Conservation (phyloP, 2,329 filamentous ascomycete species). For the Cladosporium sp. region DNA sequence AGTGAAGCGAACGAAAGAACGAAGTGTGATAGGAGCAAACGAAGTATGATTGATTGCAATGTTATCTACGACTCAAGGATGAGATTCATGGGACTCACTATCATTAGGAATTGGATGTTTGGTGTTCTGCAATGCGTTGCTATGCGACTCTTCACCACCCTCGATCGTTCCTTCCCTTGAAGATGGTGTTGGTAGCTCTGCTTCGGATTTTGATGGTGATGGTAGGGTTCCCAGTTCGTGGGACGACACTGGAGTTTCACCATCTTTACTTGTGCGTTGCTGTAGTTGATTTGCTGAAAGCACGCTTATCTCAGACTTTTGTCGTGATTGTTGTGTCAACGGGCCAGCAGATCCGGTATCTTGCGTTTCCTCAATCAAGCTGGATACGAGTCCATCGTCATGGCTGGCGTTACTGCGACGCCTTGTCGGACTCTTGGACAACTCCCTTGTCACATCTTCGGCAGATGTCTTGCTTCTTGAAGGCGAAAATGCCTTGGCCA, state of each 20-base stretch:
- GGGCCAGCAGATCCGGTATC: background rate
- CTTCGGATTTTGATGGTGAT: background rate
- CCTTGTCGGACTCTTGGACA: background rate
- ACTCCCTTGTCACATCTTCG: background rate
- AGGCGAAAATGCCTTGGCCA: background rate
- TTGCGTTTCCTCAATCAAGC: background rate
- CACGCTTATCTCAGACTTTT: background rate
- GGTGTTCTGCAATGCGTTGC: background rate
- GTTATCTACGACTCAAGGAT: constrained; percentile 4
- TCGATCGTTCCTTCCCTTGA: constrained; percentile 4
- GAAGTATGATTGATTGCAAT: background rate
- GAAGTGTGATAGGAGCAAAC: background rate
- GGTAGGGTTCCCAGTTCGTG: background rate
- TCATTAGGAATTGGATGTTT: background rate
- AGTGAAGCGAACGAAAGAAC: background rate
- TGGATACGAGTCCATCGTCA: background rate
- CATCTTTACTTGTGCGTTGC: background rate
- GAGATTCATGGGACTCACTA: background rate
- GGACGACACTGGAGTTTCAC: background rate
- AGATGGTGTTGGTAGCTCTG: background rate
- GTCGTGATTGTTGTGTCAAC: background rate
- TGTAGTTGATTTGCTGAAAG: background rate
- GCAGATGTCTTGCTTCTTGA: background rate
- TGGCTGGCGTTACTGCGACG: background rate
- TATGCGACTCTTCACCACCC: background rate